phyloP scores from a whole-genome alignment of 2,329 filamentous ascomycete genomes.

The Phialophora tarda region DNA sequence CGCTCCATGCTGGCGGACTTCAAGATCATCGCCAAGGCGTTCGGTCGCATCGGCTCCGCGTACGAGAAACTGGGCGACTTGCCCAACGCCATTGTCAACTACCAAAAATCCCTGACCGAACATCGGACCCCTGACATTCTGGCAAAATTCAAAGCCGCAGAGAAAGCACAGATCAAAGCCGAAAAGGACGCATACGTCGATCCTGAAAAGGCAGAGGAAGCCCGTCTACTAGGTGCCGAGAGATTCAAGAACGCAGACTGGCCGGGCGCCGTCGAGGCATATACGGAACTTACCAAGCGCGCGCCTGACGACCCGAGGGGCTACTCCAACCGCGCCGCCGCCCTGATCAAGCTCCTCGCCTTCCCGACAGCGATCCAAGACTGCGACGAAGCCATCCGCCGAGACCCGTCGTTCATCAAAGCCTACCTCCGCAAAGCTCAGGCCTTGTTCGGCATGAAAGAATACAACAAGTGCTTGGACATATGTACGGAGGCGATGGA shows the following conservation, averaged over 20 bases:
- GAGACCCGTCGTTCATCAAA: slow-evolving; percentile 88
- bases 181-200: slow-evolving; percentile 83
- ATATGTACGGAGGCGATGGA: slow-evolving; percentile 79
- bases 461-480: slow-evolving; percentile 94
- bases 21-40: slow-evolving; percentile 91
- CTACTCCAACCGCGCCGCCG: slow-evolving; percentile 96
- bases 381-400: slow-evolving; percentile 88
- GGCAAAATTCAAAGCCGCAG: slow-evolving; percentile 85
- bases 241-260: slow-evolving; percentile 98
- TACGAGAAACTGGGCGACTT: slow-evolving; percentile 90
- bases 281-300: slow-evolving; percentile 96
- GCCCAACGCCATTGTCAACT: slow-evolving; percentile 80
- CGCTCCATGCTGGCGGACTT: slow-evolving; percentile 91
- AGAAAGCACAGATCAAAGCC: slow-evolving; percentile 80
- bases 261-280: slow-evolving; percentile 91
- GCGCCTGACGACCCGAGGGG: slow-evolving; percentile 90
- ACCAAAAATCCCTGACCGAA: slow-evolving; percentile 92
- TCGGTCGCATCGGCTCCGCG: slow-evolving; percentile 88
- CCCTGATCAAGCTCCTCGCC: slow-evolving; percentile 93
- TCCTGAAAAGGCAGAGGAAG: slow-evolving; percentile 90
- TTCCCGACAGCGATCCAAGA: slow-evolving; percentile 93
- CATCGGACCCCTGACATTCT: slow-evolving; percentile 95
- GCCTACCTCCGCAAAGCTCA: slow-evolving; percentile 97
- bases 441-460: slow-evolving; percentile 94
- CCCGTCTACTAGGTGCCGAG: slow-evolving; percentile 89